Evolutionary conservation across 768 basidiomycete genomes (phyloP).

Genomic region (Collybia nuda): DNA sequence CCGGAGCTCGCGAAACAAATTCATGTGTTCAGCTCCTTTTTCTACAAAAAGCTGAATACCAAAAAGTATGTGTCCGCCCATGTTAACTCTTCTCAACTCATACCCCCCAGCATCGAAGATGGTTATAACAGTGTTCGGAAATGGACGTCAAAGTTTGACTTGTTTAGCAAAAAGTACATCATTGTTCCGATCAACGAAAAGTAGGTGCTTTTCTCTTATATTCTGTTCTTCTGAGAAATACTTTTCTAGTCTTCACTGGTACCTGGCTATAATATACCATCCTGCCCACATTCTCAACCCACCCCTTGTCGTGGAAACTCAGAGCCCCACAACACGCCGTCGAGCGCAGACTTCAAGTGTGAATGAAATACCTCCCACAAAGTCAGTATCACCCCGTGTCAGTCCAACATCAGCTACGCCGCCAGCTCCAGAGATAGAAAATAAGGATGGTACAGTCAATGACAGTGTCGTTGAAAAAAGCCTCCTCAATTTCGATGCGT

Average conservation of each 20-base stretch:
- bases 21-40: constrained; percentile 96
- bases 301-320: constrained; percentile 12
- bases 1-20: constrained; percentile 70
- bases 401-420: constrained; percentile 1
- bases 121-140: constrained; percentile 86
- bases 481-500: constrained; percentile 25
- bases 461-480: constrained; percentile 32
- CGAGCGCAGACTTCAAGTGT: constrained; percentile 1
- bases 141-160: constrained; percentile 88
- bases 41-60: constrained; percentile 90
- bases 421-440: background rate
- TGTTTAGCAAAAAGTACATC: constrained; percentile 91
- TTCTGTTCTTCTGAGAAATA: background rate
- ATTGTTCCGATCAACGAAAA: constrained; percentile 97
- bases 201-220: constrained; percentile 41
- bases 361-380: background rate
- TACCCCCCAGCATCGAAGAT: constrained; percentile 41
- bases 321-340: constrained; percentile 8
- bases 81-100: constrained; percentile 6
- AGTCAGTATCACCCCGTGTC: background rate
- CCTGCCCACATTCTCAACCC: constrained; percentile 61
- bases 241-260: constrained; percentile 84
- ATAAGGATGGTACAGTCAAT: constrained; percentile 13
- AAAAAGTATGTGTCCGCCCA: constrained; percentile 47
- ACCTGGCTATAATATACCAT: constrained; percentile 89